These are phyloP conservation scores for Plasmodium berghei DNA, from an alignment of 169 alveolate genomes.

Conservation along the genomic window DNA sequence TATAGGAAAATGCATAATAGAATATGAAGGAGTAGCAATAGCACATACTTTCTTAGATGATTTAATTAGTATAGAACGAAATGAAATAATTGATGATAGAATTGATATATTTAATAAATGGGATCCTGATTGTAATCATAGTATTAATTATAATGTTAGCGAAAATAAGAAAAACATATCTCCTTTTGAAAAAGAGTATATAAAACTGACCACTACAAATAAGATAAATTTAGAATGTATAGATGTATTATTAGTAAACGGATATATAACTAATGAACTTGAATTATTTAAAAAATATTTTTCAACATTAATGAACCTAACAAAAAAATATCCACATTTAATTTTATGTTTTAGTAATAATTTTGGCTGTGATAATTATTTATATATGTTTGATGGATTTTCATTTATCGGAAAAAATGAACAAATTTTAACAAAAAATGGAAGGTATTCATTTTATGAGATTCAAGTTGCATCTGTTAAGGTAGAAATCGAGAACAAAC, in stretches of 20 bases:
- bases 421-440: slow-evolving; percentile 65
- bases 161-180: background rate
- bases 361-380: slow-evolving; percentile 68
- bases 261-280: slow-evolving; percentile 50
- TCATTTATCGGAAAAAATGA: slow-evolving; percentile 38
- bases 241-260: slow-evolving; percentile 59
- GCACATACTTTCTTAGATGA: slow-evolving; percentile 55
- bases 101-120: background rate
- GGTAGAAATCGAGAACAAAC: slow-evolving; percentile 2
- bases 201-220: background rate
- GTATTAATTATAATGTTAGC: no score
- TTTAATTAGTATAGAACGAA: slow-evolving; percentile 22
- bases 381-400: slow-evolving; percentile 69
- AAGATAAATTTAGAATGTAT: background rate
- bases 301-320: slow-evolving; percentile 38
- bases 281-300: slow-evolving; percentile 54
- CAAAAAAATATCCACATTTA: slow-evolving; percentile 36
- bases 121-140: background rate
- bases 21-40: background rate
- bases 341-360: slow-evolving; percentile 49
- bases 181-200: slow-evolving; percentile 14
- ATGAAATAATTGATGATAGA: background rate
- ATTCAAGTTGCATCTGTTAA: slow-evolving; percentile 68
- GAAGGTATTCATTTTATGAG: slow-evolving; percentile 53
- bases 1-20: slow-evolving; percentile 37